Percentiles rank a stretch among this genome's conserved stretches.
phyloP scores from a whole-genome alignment of 192 early-diverging fungal species.

The Coemansia asiatica region DNA sequence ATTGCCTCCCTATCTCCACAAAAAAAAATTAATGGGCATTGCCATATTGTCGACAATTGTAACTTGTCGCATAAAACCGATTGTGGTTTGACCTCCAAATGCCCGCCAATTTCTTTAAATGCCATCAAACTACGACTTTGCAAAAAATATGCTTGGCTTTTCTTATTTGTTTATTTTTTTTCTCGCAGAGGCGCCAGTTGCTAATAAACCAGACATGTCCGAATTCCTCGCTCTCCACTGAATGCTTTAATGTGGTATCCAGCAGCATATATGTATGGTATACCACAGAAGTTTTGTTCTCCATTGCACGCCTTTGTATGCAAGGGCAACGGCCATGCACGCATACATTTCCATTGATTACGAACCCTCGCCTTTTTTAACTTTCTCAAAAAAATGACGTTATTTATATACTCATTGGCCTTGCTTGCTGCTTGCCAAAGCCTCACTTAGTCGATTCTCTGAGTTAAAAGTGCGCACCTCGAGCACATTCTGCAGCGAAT shows the following conservation, averaged over 20 bases:
- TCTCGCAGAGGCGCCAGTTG: not conserved
- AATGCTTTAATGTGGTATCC: not conserved
- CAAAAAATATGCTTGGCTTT: not conserved
- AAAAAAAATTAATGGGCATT: not conserved
- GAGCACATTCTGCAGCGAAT: constrained; percentile 65
- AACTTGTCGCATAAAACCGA: not conserved
- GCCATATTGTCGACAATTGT: not conserved
- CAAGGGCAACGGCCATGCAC: not conserved
- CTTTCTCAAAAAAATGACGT: too few relatives aligned
- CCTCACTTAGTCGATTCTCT: constrained; percentile 37
- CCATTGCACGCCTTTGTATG: not conserved
- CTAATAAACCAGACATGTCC: not conserved
- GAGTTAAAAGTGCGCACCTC: constrained; percentile 63
- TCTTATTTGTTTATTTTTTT: not conserved
- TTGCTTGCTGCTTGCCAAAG: not conserved
- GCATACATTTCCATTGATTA: not conserved
- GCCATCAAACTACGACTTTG: too few relatives aligned
- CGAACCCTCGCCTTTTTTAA: not conserved
- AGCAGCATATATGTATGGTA: not conserved
- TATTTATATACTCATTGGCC: not conserved
- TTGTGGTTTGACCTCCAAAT: not conserved
- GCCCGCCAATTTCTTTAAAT: too few relatives aligned
- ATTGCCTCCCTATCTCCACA: not conserved
- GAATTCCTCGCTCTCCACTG: not conserved
- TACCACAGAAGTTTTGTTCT: not conserved